Percentiles rank a stretch among this genome's conserved stretches.
Conservation (phyloP, 2,329 filamentous ascomycete genomes). For the Westerdykella ornata region DNA sequence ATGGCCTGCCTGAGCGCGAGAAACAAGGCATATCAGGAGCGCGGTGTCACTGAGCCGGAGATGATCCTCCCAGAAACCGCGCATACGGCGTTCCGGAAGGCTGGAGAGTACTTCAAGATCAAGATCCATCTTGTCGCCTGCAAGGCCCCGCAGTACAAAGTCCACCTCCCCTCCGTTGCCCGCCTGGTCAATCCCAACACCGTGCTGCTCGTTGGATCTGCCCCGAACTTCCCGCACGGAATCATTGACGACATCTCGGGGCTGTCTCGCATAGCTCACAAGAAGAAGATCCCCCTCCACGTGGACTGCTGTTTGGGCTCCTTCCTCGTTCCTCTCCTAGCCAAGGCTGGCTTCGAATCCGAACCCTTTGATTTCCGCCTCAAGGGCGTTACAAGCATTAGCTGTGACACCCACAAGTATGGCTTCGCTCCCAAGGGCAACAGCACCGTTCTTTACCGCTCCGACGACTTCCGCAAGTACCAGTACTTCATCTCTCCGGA, state of each 20-base stretch:
- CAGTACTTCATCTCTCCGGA: conserved; percentile 96
- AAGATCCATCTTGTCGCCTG: conserved; percentile 84
- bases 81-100: conserved; percentile 95
- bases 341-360: conserved; percentile 86
- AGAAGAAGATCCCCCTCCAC: conserved; percentile 77
- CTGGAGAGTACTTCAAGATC: conserved; percentile 92
- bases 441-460: conserved; percentile 86
- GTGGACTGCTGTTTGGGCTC: conserved; percentile 97
- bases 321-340: conserved; percentile 86
- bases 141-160: conserved; percentile 78
- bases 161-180: conserved; percentile 68
- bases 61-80: conserved; percentile 96
- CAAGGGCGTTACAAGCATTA: conserved; percentile 90
- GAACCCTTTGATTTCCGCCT: conserved; percentile 89
- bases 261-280: conserved; percentile 74
- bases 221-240: conserved; percentile 96
- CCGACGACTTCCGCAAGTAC: conserved; percentile 67
- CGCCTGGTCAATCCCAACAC: conserved; percentile 93
- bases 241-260: conserved; percentile 92
- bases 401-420: conserved; percentile 97
- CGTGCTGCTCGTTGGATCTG: conserved; percentile 83
- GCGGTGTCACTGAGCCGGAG: conserved; percentile 84
- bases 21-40: conserved; percentile 79
- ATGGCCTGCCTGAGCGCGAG: conserved; percentile 90
- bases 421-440: conserved; percentile 98